A percentile compares a stretch with the other conserved stretches of the same genome.
Conservation (phyloP, 305 asterid species). For the Fraxinus sp. region DNA sequence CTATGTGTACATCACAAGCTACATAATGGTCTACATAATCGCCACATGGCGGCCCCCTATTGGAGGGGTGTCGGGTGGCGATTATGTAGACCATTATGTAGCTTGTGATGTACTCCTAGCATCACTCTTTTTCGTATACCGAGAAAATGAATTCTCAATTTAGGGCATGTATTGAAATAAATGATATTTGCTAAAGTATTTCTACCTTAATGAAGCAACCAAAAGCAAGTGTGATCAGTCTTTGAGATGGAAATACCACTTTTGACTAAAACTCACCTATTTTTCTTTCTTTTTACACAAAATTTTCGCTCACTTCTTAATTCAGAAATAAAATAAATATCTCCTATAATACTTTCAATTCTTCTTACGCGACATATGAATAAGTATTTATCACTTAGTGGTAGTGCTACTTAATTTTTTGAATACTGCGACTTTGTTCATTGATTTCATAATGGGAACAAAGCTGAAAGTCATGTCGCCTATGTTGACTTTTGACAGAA, state of each 20-base stretch:
- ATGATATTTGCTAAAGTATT: not conserved
- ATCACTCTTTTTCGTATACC: not conserved
- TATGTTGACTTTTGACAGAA: slow-evolving; percentile 27
- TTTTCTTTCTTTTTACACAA: not conserved
- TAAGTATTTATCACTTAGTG: no score
- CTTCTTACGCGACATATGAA: no score
- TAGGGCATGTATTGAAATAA: not conserved
- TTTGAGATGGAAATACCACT: slow-evolving; percentile 18
- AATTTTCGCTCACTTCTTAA: not conserved
- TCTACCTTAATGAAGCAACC: not conserved
- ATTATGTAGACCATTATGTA: no score
- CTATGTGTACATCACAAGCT: no score
- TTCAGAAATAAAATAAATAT: not conserved
- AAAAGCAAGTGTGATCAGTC: slow-evolving; percentile 4
- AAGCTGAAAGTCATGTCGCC: slow-evolving; percentile 58
- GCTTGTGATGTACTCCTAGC: no score
- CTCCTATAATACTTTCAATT: not conserved
- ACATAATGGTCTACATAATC: no score
- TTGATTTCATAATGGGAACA: slow-evolving; percentile 52
- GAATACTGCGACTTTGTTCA: not conserved
- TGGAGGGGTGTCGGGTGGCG: no score
- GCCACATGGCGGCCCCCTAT: no score
- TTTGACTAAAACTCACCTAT: slow-evolving; percentile 20
- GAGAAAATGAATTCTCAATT: not conserved
- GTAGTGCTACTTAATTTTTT: no score